A percentile compares a stretch with the other conserved stretches of the same genome.
These are phyloP conservation scores for Pochonia chlamydosporia DNA, from an alignment of 2,329 filamentous ascomycete genomes.

Conservation along the genomic window DNA sequence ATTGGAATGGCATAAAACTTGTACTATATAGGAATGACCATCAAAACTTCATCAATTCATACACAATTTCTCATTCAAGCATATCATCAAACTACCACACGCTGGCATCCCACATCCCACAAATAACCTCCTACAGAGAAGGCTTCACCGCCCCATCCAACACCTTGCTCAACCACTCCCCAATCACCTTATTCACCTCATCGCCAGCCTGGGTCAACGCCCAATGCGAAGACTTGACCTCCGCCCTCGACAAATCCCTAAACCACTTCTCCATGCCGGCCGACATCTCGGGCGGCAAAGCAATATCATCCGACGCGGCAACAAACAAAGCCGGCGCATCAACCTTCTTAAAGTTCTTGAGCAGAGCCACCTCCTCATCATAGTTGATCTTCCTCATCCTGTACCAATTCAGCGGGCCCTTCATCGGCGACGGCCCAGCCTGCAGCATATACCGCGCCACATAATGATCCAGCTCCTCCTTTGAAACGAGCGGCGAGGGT, in stretches of 20 bases:
- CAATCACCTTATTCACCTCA: slow-evolving; percentile 64
- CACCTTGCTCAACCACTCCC: slow-evolving; percentile 54
- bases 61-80: too few relatives aligned
- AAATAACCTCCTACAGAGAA: slow-evolving; percentile 13
- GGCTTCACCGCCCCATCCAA: slow-evolving; percentile 20
- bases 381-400: slow-evolving; percentile 66
- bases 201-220: slow-evolving; percentile 67
- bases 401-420: slow-evolving; percentile 87
- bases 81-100: too few relatives aligned
- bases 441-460: slow-evolving; percentile 62
- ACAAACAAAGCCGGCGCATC: slow-evolving; percentile 68
- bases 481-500: slow-evolving; percentile 52
- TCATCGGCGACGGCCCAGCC: slow-evolving; percentile 51
- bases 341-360: slow-evolving; percentile 50
- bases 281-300: slow-evolving; percentile 68
- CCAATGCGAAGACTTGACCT: slow-evolving; percentile 75
- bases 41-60: too few relatives aligned
- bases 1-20: too few relatives aligned
- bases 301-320: slow-evolving; percentile 61
- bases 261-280: slow-evolving; percentile 65
- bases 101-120: too few relatives aligned
- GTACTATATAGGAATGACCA: too few relatives aligned
- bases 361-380: slow-evolving; percentile 63
- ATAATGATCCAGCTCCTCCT: slow-evolving; percentile 74
- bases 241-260: slow-evolving; percentile 55